Base-by-base conservation (phyloP, 176 grass and related monocot species). In the Aegilops umbellulata region DNA sequence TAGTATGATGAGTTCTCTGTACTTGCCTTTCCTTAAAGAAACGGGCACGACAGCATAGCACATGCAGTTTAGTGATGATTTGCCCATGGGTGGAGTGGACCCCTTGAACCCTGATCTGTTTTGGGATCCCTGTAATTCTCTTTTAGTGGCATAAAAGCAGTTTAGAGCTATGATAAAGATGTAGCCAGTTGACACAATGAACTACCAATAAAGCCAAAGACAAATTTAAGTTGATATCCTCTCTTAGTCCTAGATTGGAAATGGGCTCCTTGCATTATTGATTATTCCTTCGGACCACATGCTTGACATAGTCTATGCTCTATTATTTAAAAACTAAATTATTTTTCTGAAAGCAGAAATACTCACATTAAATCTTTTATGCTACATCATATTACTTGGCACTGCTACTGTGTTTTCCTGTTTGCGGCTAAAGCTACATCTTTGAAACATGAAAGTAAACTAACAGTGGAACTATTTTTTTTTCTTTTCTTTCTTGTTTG, bases 281-380 rank as follows among this genome's bases (percentile, higher is more conserved):
- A 35, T 23, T 82, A 69, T 70, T 70, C 64, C 51, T 86, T 77
- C 10, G 27, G 47, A 82, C 13, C 17, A 65, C 73, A 82, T 65
- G 60, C 38, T 53, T 83, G 39, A 6, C 74, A 51, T 25, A 76
- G 16, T 22, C 25, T 53, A 31, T 25, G 32, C n/a, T 25, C 25
- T 55, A 4, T 38, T 61, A 46, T 76, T 60, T 32, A 12, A 19
- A 61, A 69, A 60, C 25, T 83, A 61, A 19, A 15, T 80, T 58
- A 29, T 76, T 87, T 51, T 62, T 24, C 66, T 86, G 30, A 47
- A 57, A 85, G 57, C 47, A 92, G 69, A 65, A 89, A 78, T 84
- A 26, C 51, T 44, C 41, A 7, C 20, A 32, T 22, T 46, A 30
- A 55, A 77, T 69, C 17, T 64, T 84, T 70, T 77, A 55, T 86